These are phyloP conservation scores for Tricholoma matsutake DNA, from an alignment of 768 basidiomycete genomes.

Conservation along the genomic window DNA sequence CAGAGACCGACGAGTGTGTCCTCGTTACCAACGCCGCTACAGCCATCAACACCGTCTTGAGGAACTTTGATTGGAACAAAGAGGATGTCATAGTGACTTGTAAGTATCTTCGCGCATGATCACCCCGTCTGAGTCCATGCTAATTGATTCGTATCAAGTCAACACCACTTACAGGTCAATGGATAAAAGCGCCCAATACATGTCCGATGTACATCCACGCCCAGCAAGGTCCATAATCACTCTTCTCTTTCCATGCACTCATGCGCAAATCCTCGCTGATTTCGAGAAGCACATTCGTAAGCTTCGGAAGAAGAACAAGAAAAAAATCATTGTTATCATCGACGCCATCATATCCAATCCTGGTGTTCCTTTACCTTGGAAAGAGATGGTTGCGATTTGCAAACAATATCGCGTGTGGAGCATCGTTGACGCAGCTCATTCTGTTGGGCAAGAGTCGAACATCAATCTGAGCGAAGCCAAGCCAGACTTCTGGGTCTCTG, in stretches of 20 bases:
- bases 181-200: constrained; percentile 45
- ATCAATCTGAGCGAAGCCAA: constrained; percentile 52
- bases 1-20: constrained; percentile 44
- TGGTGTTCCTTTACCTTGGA: constrained; percentile 72
- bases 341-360: constrained; percentile 67
- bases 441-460: constrained; percentile 70
- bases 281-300: constrained; percentile 31
- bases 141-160: constrained; percentile 1
- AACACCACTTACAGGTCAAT: constrained; percentile 47
- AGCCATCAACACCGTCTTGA: constrained; percentile 57
- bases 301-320: constrained; percentile 10
- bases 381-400: constrained; percentile 65
- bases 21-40: constrained; percentile 53
- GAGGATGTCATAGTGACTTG: constrained; percentile 61
- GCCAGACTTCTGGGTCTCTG: constrained; percentile 81
- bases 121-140: too few relatives aligned
- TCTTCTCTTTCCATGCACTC: constrained; percentile 56
- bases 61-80: constrained; percentile 58
- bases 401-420: constrained; percentile 59
- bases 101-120: constrained; percentile 18
- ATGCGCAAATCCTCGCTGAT: constrained; percentile 29
- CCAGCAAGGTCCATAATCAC: constrained; percentile 48
- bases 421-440: constrained; percentile 81
- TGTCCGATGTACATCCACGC: constrained; percentile 53
- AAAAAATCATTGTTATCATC: constrained; percentile 62